These are phyloP conservation scores for Acer campestre DNA, from an alignment of 345 rosid genomes.

Conservation along the genomic window DNA sequence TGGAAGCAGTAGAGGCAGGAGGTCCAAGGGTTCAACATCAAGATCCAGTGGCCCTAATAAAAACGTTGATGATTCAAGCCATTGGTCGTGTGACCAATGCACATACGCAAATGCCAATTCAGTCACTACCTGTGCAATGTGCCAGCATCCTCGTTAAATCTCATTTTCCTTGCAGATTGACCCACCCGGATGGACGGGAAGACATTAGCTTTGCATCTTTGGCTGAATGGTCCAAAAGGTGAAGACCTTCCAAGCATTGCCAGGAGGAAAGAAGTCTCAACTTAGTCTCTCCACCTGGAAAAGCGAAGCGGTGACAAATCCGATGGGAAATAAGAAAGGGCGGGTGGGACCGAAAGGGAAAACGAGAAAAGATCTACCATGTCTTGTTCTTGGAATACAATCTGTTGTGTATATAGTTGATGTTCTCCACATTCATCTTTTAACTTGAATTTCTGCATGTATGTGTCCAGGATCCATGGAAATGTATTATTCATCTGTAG, in stretches of 20 bases:
- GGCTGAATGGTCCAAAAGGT: not conserved
- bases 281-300: not conserved
- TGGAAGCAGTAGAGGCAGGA: constrained; percentile 35
- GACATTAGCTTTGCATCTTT: constrained; percentile 7
- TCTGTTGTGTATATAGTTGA: constrained; percentile 8
- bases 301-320: not conserved
- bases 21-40: constrained; percentile 59
- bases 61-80: constrained; percentile 51
- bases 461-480: not conserved
- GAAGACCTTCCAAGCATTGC: not conserved
- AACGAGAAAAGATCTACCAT: not conserved
- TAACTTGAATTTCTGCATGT: constrained; percentile 1
- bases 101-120: constrained; percentile 62
- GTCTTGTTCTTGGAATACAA: constrained; percentile 12
- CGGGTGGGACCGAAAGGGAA: not conserved
- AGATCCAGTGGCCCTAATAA: constrained; percentile 52
- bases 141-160: constrained; percentile 52
- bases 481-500: constrained; percentile 15
- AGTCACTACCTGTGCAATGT: constrained; percentile 65
- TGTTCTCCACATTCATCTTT: not conserved
- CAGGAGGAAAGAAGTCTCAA: not conserved
- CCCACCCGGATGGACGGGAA: constrained; percentile 3
- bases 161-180: not conserved
- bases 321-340: constrained; percentile 4
- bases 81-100: constrained; percentile 82